Evolutionary conservation across 495 filamentous ascomycete genomes (phyloP).

Genomic region (Neurospora sp.): DNA sequence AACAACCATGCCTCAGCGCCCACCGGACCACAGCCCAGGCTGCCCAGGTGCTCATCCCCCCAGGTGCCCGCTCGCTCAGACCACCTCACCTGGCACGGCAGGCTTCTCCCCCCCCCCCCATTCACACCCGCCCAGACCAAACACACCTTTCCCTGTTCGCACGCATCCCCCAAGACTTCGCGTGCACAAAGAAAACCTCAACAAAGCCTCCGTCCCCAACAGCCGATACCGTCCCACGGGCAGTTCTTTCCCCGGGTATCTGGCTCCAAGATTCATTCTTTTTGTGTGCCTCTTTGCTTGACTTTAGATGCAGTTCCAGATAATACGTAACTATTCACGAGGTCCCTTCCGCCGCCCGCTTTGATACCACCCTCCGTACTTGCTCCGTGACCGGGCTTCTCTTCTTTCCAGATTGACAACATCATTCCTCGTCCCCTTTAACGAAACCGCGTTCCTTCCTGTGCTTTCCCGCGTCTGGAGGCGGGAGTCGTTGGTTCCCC

Average conservation of each 20-base stretch:
- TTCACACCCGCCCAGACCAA: neutral
- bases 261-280: neutral
- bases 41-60: neutral
- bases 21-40: neutral
- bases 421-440: neutral
- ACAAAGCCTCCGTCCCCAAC: slow-evolving; percentile 1
- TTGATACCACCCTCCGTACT: neutral
- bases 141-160: neutral
- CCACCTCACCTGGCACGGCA: neutral
- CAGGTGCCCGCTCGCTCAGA: neutral
- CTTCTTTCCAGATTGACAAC: neutral
- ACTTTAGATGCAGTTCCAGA: neutral
- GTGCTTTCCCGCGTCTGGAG: neutral
- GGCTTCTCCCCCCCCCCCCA: neutral
- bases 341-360: neutral
- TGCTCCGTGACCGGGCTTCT: neutral
- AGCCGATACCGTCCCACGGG: slow-evolving; percentile 1
- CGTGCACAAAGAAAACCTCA: neutral
- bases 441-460: neutral
- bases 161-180: neutral
- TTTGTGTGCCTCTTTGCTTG: neutral
- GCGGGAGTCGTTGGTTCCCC: neutral
- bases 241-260: neutral
- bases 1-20: neutral
- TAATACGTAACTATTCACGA: neutral